A percentile compares a stretch with the other conserved stretches of the same genome.
Evolutionary conservation across 73 alveolate species (phyloP).

Genomic region (Uronychia setigera): DNA sequence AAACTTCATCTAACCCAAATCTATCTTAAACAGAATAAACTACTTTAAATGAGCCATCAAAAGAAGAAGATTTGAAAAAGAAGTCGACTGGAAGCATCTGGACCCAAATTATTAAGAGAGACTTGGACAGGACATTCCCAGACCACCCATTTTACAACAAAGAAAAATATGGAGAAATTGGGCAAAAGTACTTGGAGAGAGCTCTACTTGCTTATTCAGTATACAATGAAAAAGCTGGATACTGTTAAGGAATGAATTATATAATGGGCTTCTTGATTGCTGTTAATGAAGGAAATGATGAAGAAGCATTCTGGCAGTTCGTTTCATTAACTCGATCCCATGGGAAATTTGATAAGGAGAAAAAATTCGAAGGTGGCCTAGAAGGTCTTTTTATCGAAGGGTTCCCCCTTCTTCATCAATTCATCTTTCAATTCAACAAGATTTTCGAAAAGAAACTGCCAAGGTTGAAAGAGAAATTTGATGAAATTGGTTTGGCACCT

Average conservation of each 20-base stretch:
- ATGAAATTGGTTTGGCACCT: constrained; percentile 32
- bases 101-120: constrained; percentile 41
- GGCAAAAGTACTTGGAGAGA: constrained; percentile 24
- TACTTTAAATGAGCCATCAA: no score
- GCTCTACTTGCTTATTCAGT: constrained; percentile 34
- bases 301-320: constrained; percentile 62
- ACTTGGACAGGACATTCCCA: constrained; percentile 75
- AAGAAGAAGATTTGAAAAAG: no score
- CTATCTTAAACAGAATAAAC: no score
- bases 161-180: constrained; percentile 16
- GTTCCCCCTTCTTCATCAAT: constrained; percentile 50
- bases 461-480: constrained; percentile 49
- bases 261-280: constrained; percentile 44
- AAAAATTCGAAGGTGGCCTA: constrained; percentile 53
- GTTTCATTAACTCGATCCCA: constrained; percentile 28
- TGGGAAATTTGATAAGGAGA: constrained; percentile 14
- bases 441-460: constrained; percentile 58
- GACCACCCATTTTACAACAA: constrained; percentile 52
- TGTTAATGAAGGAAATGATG: constrained; percentile 58
- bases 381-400: constrained; percentile 54
- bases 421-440: constrained; percentile 53
- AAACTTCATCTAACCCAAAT: no score
- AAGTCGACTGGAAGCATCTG: no score
- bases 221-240: constrained; percentile 48
- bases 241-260: constrained; percentile 45